Evolutionary conservation across 2,329 filamentous ascomycete species (phyloP), one percentile per base, ranked within the genome.

Genomic region (Venturia pyrina): DNA sequence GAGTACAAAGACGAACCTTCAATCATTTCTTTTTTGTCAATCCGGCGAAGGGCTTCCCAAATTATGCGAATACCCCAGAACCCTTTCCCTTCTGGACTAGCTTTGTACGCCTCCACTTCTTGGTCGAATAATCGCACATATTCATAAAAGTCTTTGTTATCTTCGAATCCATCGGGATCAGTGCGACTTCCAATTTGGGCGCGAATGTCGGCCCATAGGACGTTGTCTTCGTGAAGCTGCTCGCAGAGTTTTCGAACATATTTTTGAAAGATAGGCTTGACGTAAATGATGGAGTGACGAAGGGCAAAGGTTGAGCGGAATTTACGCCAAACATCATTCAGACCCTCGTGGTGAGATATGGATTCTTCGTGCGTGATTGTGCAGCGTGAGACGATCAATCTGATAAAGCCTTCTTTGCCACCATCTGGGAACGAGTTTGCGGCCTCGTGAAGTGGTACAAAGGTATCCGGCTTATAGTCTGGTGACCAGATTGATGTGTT

Each of bases 21-120:
- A 24, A 92, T 80, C 60, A 97, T 85, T 17, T 80, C 75, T 61
- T 87, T 85, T 19, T 87, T 88, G 34, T 84, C 81, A 64, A 85
- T 81, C 37, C 78, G 78, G 50, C 93, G 86, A 59, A 93, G 78
- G 0, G 85, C 85, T 0, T 91, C 93, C 90, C 91, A 96, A 70
- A 96, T 96, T 70, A 92, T 85, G 13, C 90, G 83, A 15, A 89
- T 81, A 15, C 92, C 93, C 88, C 91, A 96, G 77, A 98, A 97
- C 0, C 81, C 81, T 67, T 87, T 81, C 2, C 91, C 90, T 70
- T 88, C 85, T 40, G 87, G 82, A 0, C 87, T 87, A 1, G 81
- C 78, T 73, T 90, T 88, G 80, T 96, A 98, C 1, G 80, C 82
- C 28, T 86, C 80, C 21, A 96, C 81, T 70, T 96, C 93, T 68